These are phyloP conservation scores for Curvularia verruculosa DNA, from an alignment of 2,329 filamentous ascomycete species.

Conservation along the genomic window DNA sequence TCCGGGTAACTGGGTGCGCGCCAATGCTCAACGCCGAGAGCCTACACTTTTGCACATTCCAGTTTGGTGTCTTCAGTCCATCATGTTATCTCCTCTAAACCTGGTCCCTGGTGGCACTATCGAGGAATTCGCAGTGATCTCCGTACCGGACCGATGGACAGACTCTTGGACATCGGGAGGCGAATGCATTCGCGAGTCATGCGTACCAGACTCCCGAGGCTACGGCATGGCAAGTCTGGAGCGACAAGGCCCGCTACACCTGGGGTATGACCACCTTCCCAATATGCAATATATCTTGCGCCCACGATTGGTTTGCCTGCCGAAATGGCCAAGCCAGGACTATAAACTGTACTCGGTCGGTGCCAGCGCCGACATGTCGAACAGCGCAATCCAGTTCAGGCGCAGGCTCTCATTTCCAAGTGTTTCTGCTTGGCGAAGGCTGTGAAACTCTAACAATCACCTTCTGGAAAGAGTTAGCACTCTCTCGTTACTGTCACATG, in stretches of 20 bases:
- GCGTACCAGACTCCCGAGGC: background rate
- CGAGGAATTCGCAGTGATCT: slow-evolving; percentile 1
- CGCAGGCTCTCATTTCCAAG: background rate
- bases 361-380: background rate
- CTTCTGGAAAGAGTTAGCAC: slow-evolving; percentile 16
- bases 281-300: background rate
- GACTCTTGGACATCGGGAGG: slow-evolving; percentile 5
- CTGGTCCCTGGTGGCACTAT: background rate
- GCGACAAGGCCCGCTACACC: slow-evolving; percentile 1
- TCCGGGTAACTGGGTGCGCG: background rate
- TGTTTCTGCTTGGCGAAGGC: slow-evolving; percentile 7
- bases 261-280: background rate
- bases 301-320: background rate
- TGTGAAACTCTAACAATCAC: slow-evolving; percentile 2
- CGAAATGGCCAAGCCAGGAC: background rate
- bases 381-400: background rate
- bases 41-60: slow-evolving; percentile 9
- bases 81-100: slow-evolving; percentile 9
- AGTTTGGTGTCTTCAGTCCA: background rate
- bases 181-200: background rate
- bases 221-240: background rate
- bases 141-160: background rate
- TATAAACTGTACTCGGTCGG: background rate
- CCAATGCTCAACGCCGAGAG: slow-evolving; percentile 8
- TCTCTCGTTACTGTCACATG: background rate